These are phyloP conservation scores for Candida gigantensis DNA, from an alignment of 1,139 yeast genomes.

Conservation along the genomic window DNA sequence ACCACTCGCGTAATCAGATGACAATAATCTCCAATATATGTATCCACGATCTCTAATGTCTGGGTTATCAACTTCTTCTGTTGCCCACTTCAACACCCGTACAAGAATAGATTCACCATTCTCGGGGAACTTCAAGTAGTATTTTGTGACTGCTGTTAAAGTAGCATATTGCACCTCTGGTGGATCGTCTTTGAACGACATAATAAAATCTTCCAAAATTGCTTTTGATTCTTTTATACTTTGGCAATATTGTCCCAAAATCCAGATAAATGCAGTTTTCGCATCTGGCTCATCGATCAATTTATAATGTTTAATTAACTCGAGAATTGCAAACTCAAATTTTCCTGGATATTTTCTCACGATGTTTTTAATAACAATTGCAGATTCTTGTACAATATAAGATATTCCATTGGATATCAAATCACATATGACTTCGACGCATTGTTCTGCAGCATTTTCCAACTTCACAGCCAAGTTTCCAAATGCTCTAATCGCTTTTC, in stretches of 20 bases:
- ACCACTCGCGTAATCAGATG: conserved; percentile 40
- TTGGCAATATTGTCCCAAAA: conserved; percentile 71
- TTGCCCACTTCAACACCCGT: conserved; percentile 63
- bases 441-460: conserved; percentile 53
- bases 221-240: conserved; percentile 48
- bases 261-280: conserved; percentile 80
- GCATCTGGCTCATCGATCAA: conserved; percentile 76
- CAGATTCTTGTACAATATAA: conserved; percentile 78
- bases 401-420: conserved; percentile 67
- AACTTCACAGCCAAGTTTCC: conserved; percentile 86
- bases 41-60: conserved; percentile 85
- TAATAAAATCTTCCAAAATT: conserved; percentile 48
- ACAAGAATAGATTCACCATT: conserved; percentile 60
- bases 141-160: conserved; percentile 73
- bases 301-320: conserved; percentile 45
- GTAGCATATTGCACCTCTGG: conserved; percentile 73
- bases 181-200: conserved; percentile 59
- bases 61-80: conserved; percentile 74
- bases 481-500: conserved; percentile 85
- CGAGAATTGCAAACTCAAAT: conserved; percentile 40
- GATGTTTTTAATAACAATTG: conserved; percentile 74
- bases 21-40: conserved; percentile 81
- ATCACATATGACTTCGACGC: conserved; percentile 64
- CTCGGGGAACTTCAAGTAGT: conserved; percentile 59
- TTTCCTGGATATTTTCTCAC: conserved; percentile 69